Base-by-base conservation (phyloP, 805 yeast species). In the Ogataea pignaliae region DNA sequence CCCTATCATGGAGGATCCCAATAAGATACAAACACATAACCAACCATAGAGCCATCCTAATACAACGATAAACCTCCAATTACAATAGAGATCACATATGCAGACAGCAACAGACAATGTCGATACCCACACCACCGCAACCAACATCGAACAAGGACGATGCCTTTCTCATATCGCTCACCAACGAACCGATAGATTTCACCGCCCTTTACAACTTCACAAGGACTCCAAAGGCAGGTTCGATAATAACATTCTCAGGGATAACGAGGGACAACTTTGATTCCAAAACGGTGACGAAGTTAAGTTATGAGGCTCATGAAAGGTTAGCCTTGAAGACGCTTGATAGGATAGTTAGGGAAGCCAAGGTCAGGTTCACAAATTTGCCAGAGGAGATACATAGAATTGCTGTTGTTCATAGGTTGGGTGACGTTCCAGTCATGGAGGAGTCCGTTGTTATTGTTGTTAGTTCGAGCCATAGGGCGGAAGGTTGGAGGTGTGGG, bases 221-320 rank as follows among this genome's bases (percentile, higher is more conserved):
- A n/a, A 66, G 66, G 43, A 49, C 63, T 14, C 68, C 70, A 3
- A 45, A 55, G 18, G 72, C 78, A 0, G 81, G 81, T 1, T 80
- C 79, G 0, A 65, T 73, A 3, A 68, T 75, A 5, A 61, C 65
- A 37, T 76, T 76, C 59, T 74, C 72, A 5, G 81, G 81, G 1
- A 72, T 72, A 10, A 76, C 81, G 8, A 58, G 80, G 43, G 71
- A 72, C 51, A 57, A 57, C 16, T 69, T 73, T 51, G 71, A 66
- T 16, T 68, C 65, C 13, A 70, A 71, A 41, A 53, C 46, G 8
- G 81, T 76, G 8, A 45, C 46, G 3, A 55, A 63, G 14, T 57
- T 76, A 15, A 52, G 68, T n/a, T 76, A 75, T 48, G 80, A 76
- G 42, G 71, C 77, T 1, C 75, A 75, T 42, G 53, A 49, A 10